Base-by-base conservation (phyloP, 2,329 filamentous ascomycete species). In the Calonectria honghensis region DNA sequence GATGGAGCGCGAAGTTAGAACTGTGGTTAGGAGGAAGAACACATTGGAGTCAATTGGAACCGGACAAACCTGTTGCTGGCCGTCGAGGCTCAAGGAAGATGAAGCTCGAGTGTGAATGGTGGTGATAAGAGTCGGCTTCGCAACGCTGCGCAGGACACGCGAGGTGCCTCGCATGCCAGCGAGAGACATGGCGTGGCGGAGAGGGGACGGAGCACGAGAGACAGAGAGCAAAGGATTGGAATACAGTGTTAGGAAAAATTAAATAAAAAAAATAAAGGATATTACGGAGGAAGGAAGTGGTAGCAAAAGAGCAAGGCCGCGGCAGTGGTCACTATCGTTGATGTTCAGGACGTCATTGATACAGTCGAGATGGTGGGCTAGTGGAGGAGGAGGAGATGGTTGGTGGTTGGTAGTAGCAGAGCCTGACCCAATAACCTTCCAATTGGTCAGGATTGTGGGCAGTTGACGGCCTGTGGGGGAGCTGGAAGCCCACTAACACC, bases 41-140 rank as follows among this genome's bases (percentile, higher is more conserved):
- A 41, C 37, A 63, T 59, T 65, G 41, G 35, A 37, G 63, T 48
- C 71, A 79, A 77, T 77, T 73, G 75, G 54, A 68, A 2, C 29
- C 29, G 65, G 24, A 79, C 87, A 52, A 81, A 93, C 91, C 87
- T 89, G 88, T 80, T 93, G 91, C 83, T 93, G 91, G 76, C 89
- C 86, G 72, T 93, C 91, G 70, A 87, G 82, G 45, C 85, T 83
- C 70, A 86, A 81, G 64, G 90, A 89, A 52, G 89, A 90, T 82
- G 80, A 79, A 86, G 85, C 76, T 81, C 84, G 76, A 83, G 79
- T 70, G 77, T 74, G 78, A 73, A 78, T 73, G 67, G 78, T 73
- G 63, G 67, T 72, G 61, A 50, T 65, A 59, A 75, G 73, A 64
- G 78, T 76, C 29, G 81, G 81, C 73, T 81, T 83, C 68, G 84